Evolutionary conservation across 2,329 filamentous ascomycete species (phyloP).

Genomic region (Chaetoscypha palmicola): DNA sequence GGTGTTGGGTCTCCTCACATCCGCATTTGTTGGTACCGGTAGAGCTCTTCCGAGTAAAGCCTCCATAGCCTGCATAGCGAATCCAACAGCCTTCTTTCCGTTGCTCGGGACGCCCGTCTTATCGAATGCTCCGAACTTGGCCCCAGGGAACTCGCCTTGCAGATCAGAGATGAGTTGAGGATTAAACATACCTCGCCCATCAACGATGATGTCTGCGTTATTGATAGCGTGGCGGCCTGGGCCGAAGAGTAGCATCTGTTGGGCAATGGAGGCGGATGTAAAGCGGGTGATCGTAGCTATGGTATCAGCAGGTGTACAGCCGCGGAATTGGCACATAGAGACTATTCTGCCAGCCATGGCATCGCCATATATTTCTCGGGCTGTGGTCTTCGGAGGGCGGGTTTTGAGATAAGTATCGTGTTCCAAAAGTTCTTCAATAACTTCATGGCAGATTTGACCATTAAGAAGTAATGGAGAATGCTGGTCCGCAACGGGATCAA

Average conservation of each 20-base stretch:
- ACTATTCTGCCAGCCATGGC: conserved; percentile 27
- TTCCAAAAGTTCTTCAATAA: conserved; percentile 27
- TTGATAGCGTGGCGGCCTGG: conserved; percentile 27
- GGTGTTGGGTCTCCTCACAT: conserved; percentile 30
- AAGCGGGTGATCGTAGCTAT: conserved; percentile 30
- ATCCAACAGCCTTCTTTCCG: conserved; percentile 31
- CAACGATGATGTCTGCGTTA: conserved; percentile 27
- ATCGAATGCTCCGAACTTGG: conserved; percentile 27
- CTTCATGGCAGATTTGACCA: conserved; percentile 28
- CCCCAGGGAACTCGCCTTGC: conserved; percentile 27
- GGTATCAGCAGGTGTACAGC: conserved; percentile 26
- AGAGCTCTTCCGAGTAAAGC: conserved; percentile 29
- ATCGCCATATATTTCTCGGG: conserved; percentile 29
- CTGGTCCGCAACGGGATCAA: conserved; percentile 26
- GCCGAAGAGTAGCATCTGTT: conserved; percentile 28
- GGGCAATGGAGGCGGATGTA: conserved; percentile 29
- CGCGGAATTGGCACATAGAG: conserved; percentile 23
- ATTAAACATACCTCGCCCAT: conserved; percentile 28
- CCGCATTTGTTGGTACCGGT: conserved; percentile 28
- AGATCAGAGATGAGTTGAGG: conserved; percentile 26
- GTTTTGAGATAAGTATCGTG: conserved; percentile 24
- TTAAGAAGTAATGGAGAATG: conserved; percentile 14
- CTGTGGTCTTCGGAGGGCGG: conserved; percentile 29
- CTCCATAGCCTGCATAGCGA: conserved; percentile 33
- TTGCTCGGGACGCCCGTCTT: conserved; percentile 30